These are phyloP conservation scores for Coemansia asiatica DNA, from an alignment of 192 early-diverging fungal species.

Conservation along the genomic window DNA sequence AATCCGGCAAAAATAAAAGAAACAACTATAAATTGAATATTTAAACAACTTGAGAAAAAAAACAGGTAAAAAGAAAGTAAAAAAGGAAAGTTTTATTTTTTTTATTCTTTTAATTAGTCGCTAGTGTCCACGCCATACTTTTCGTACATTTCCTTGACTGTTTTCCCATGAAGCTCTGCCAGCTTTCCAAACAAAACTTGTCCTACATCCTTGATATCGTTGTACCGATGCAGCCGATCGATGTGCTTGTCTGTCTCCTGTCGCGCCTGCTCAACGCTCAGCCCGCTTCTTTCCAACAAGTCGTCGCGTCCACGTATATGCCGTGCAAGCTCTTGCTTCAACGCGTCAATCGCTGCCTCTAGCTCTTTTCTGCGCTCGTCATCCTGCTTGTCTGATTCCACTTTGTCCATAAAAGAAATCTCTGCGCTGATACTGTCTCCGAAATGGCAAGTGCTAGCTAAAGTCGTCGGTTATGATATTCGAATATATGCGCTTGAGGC, in stretches of 20 bases:
- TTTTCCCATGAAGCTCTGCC: constrained; percentile 45
- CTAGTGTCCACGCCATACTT: constrained; percentile 29
- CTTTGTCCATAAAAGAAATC: neutral
- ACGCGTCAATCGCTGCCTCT: constrained; percentile 9
- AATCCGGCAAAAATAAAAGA: neutral
- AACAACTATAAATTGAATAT: no score
- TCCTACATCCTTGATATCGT: constrained; percentile 48
- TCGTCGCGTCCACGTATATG: constrained; percentile 13
- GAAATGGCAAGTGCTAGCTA: no score
- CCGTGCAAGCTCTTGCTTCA: constrained; percentile 21
- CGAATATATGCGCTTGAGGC: no score
- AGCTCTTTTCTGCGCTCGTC: constrained; percentile 30
- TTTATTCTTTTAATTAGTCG: neutral
- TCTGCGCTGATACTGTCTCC: no score
- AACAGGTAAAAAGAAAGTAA: neutral
- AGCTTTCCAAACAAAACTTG: constrained; percentile 54
- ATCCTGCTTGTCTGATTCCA: neutral
- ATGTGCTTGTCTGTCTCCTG: constrained; percentile 36
- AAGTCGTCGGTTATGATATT: no score
- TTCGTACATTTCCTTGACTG: constrained; percentile 43
- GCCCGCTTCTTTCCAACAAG: constrained; percentile 9
- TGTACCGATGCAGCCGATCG: constrained; percentile 47
- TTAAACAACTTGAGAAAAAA: constrained; percentile 7
- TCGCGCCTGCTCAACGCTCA: constrained; percentile 32
- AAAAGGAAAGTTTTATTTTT: constrained; percentile 1